These are phyloP conservation scores for Neoscytalidium dimidiatum DNA, from an alignment of 2,329 filamentous ascomycete genomes.

Conservation along the genomic window DNA sequence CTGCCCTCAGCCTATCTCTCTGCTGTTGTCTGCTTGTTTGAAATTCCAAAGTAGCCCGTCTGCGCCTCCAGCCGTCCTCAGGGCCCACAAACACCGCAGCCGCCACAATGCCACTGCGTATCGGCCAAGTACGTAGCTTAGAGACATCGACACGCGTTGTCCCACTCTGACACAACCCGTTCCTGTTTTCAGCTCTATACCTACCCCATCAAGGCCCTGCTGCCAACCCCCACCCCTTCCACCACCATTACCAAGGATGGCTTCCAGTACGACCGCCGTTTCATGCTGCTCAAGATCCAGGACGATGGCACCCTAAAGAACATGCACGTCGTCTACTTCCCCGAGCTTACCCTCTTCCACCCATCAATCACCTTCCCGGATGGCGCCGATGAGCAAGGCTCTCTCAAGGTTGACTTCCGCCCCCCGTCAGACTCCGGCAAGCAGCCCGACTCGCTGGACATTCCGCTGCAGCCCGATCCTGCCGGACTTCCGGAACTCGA, in stretches of 20 bases:
- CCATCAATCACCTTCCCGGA: conserved; percentile 32
- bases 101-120: conserved; percentile 28
- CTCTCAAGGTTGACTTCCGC: conserved; percentile 42
- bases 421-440: conserved; percentile 32
- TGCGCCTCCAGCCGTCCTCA: neutral
- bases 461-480: conserved; percentile 44
- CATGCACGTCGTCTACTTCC: conserved; percentile 34
- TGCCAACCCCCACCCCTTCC: conserved; percentile 38
- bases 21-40: neutral
- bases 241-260: conserved; percentile 46
- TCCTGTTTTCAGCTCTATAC: conserved; percentile 39
- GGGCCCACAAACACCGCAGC: neutral
- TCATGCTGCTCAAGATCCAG: conserved; percentile 21
- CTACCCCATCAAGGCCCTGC: conserved; percentile 52
- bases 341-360: conserved; percentile 16
- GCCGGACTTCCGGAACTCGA: conserved; percentile 37
- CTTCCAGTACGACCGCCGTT: conserved; percentile 46
- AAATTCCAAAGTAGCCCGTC: neutral
- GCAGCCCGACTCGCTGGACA: conserved; percentile 31
- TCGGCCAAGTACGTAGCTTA: conserved; percentile 31
- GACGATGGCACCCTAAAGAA: conserved; percentile 34
- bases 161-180: neutral
- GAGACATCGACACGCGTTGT: neutral
- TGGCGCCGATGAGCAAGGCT: conserved; percentile 26
- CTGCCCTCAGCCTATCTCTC: neutral